These are phyloP conservation scores for Allium cepa DNA, from an alignment of 106 monocot genomes.

Conservation along the genomic window DNA sequence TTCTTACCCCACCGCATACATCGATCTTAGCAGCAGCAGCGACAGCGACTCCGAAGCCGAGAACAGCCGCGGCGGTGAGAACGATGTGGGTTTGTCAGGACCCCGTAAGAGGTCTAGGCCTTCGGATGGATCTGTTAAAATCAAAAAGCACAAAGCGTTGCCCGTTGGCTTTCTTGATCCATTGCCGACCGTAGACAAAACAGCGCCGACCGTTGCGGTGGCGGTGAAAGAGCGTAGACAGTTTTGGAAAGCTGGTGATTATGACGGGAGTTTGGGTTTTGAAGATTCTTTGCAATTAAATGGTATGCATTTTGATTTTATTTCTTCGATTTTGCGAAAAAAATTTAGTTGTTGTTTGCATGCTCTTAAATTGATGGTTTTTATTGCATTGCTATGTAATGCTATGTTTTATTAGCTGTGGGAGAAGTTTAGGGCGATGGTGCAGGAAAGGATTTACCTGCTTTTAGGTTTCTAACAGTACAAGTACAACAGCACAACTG, in stretches of 20 bases:
- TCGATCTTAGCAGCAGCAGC: conserved; percentile 44
- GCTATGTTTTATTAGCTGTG: too few relatives aligned
- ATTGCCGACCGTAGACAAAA: conserved; percentile 20
- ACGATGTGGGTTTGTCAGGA: neutral
- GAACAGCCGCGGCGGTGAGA: conserved; percentile 14
- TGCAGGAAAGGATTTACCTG: too few relatives aligned
- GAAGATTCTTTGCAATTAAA: conserved; percentile 1
- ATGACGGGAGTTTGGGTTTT: conserved; percentile 15
- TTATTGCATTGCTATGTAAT: neutral
- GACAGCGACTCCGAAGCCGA: conserved; percentile 24
- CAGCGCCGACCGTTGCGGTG: neutral
- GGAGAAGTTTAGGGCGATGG: too few relatives aligned
- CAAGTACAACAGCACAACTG: too few relatives aligned
- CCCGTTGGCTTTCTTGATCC: conserved; percentile 75
- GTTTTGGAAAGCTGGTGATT: conserved; percentile 96
- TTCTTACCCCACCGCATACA: conserved; percentile 3
- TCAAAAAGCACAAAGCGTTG: neutral
- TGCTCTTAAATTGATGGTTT: neutral
- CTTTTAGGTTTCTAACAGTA: too few relatives aligned
- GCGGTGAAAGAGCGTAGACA: conserved; percentile 23
- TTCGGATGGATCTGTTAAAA: neutral
- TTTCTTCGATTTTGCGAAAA: neutral
- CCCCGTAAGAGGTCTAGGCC: conserved; percentile 13
- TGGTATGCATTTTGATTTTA: conserved; percentile 18
- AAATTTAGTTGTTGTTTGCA: neutral